Base-by-base conservation (phyloP, 345 rosid genomes). In the Dipteronia dyeriana region DNA sequence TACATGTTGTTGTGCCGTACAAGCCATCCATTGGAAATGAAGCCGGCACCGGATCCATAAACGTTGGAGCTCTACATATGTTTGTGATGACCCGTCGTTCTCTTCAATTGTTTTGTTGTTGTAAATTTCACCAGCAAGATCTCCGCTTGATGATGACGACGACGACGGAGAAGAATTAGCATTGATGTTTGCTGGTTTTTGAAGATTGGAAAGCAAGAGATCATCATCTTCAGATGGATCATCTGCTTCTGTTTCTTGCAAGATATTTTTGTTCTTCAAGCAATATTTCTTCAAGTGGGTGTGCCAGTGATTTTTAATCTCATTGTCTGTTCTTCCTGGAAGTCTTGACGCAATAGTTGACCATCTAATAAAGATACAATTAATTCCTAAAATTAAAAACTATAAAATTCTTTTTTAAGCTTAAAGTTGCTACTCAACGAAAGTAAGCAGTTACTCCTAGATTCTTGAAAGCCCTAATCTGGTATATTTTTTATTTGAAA, bases 241-340 rank as follows among this genome's bases (percentile, higher is more conserved):
- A 4, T 51, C 19, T 31, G 34, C 4, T 31, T 31, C 56, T 51
- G 5, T 51, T 51, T 19, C 56, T 51, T 16, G 56, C 19, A 51
- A 51, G 1, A 51, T 3, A n/a, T 14, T 51, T 3, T 31, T 31
- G 0, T 31, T 31, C 34, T 31, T 31, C 34, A 31, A 31, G 34
- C 34, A 31, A 51, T 51, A 14, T 51, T 51, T 51, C 56, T 16
- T 51, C 56, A 51, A 51, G 56, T 51, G 17, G 7, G 56, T 51
- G 56, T 51, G 56, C 56, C 56, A 51, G 56, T 51, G 56, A 14
- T 51, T 51, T 72, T 88, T 86, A n/a, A 88, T 88, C 45, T 83
- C 90, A 70, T 88, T 88, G 67, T 86, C 91, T 64, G 90, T 83
- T 86, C 88, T 83, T 54, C 89, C 88, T 0, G 91, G 89, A 3